Evolutionary conservation across 202 grass and related monocot species (phyloP).

Genomic region (Schoenoplectus triqueter): DNA sequence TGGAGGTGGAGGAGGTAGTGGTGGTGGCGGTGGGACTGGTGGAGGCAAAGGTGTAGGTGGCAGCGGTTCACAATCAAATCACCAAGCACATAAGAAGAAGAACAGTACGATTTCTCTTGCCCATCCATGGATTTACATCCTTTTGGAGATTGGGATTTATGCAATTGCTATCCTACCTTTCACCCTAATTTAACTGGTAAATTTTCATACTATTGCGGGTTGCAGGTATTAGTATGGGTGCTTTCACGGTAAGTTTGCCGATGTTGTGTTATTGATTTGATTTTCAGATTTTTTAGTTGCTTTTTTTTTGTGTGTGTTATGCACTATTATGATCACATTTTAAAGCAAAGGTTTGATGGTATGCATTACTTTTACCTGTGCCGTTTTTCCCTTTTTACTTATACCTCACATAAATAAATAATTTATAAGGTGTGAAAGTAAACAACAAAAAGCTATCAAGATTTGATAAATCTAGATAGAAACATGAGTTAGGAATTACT

Average conservation of each 20-base stretch:
- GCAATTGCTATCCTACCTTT: slow-evolving; percentile 16
- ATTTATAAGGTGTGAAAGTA: background rate
- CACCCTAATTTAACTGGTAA: slow-evolving; percentile 3
- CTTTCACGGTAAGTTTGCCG: slow-evolving; percentile 3
- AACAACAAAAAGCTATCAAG: background rate
- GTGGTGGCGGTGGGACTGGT: background rate
- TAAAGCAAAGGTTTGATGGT: background rate
- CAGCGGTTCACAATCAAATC: slow-evolving; percentile 15
- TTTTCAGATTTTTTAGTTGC: background rate
- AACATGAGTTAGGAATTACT: too few species aligned
- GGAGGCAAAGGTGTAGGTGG: background rate
- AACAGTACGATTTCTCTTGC: slow-evolving; percentile 10
- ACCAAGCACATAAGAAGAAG: slow-evolving; percentile 29
- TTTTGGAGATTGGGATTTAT: slow-evolving; percentile 32
- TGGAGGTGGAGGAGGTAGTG: background rate
- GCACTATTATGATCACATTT: slow-evolving; percentile 2
- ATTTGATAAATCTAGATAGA: background rate
- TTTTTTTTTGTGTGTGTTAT: background rate
- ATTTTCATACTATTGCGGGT: background rate
- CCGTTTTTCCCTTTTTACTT: background rate
- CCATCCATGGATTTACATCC: background rate
- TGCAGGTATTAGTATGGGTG: background rate
- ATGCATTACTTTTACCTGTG: background rate
- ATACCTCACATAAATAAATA: background rate
- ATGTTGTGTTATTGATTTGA: slow-evolving; percentile 11